Percentiles rank a stretch among this genome's conserved stretches.
phyloP scores from a whole-genome alignment of 1,284 basidiomycete species.

The Cutaneotrichosporon daszewskae region DNA sequence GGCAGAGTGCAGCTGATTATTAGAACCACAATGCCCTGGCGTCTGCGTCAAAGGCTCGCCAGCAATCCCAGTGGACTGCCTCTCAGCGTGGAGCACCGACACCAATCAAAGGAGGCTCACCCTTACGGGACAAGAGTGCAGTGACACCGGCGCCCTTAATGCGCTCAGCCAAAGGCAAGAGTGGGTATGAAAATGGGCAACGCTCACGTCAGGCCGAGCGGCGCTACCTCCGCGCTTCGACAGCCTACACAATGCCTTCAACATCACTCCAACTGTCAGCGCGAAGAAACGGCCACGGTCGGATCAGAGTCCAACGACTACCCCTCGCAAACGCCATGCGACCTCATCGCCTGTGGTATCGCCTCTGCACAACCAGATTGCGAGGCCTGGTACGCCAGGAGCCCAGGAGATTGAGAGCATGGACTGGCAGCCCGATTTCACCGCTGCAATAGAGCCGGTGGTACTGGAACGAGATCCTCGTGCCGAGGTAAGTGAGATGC shows the following conservation, averaged over 20 bases:
- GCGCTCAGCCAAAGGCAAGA: constrained; percentile 27
- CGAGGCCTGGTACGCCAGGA: neutral
- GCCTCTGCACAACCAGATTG: constrained; percentile 5
- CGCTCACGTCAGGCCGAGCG: constrained; percentile 10
- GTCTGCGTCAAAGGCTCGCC: constrained; percentile 17
- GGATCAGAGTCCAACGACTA: constrained; percentile 20
- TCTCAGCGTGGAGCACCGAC: constrained; percentile 13
- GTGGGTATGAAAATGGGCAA: constrained; percentile 9
- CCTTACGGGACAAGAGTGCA: constrained; percentile 8
- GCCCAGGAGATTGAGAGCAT: constrained; percentile 3
- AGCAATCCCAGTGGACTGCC: constrained; percentile 15
- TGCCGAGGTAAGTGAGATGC: constrained; percentile 19
- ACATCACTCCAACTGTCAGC: constrained; percentile 17
- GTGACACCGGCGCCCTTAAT: constrained; percentile 18
- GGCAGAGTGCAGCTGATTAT: neutral
- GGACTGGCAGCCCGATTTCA: constrained; percentile 17
- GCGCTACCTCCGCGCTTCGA: constrained; percentile 27
- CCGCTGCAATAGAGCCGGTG: neutral
- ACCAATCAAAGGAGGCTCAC: constrained; percentile 5
- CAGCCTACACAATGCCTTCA: constrained; percentile 34
- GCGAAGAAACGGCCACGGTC: constrained; percentile 29
- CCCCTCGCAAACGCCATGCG: constrained; percentile 6
- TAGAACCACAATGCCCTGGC: constrained; percentile 18
- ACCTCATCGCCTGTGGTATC: constrained; percentile 7
- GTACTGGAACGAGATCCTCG: constrained; percentile 7